These are phyloP conservation scores for Boechera divaricarpa DNA, from an alignment of 345 rosid genomes.

Conservation along the genomic window DNA sequence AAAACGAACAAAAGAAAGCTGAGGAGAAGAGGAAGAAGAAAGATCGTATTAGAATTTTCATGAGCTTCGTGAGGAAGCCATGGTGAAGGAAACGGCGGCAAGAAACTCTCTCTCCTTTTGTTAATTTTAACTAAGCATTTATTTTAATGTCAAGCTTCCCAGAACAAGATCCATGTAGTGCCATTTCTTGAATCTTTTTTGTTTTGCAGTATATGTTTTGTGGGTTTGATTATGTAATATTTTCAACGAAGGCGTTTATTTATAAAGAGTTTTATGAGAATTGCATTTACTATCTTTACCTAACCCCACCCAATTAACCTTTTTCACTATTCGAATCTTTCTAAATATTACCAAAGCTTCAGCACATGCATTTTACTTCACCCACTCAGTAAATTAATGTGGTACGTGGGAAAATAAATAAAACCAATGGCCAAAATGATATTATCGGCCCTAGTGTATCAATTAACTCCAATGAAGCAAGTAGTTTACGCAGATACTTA, in stretches of 20 bases:
- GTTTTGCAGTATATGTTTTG: not conserved
- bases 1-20: too few species aligned
- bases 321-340: not conserved
- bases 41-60: too few species aligned
- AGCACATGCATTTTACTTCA: not conserved
- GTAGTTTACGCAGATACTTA: not conserved
- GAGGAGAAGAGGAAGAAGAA: too few species aligned
- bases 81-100: too few species aligned
- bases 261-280: not conserved
- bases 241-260: not conserved
- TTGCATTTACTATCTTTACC: not conserved
- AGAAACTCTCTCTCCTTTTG: too few species aligned
- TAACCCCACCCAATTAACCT: not conserved
- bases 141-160: too few species aligned
- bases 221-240: not conserved
- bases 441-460: not conserved
- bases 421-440: not conserved
- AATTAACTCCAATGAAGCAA: not conserved
- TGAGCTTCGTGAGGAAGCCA: too few species aligned
- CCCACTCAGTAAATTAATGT: too few species aligned
- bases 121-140: too few species aligned
- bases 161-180: too few species aligned
- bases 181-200: too few species aligned
- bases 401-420: too few species aligned
- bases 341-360: not conserved